phyloP scores from a whole-genome alignment of 169 alveolate species.

The Blepharisma undulans region DNA sequence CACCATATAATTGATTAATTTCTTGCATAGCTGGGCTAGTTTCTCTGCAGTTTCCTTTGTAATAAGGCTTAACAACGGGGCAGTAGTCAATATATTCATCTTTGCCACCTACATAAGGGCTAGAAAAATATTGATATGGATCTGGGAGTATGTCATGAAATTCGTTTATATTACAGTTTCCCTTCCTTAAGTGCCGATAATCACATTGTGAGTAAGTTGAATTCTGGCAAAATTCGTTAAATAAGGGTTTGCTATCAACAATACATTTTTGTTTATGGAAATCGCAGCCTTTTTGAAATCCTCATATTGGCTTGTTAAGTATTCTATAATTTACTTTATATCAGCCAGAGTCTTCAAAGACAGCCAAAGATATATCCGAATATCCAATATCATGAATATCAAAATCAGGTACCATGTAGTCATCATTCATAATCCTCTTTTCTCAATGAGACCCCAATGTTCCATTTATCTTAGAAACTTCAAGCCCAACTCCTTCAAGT shows the following conservation, averaged over 20 bases:
- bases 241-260: neutral
- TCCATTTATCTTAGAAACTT: constrained; percentile 40
- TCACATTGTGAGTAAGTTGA: neutral
- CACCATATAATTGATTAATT: neutral
- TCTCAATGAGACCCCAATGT: constrained; percentile 52
- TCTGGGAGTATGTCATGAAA: neutral
- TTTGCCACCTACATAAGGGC: constrained; percentile 13
- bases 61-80: neutral
- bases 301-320: neutral
- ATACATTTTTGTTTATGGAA: constrained; percentile 22
- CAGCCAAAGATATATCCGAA: constrained; percentile 57
- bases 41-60: constrained; percentile 30
- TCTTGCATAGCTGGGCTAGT: neutral
- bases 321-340: constrained; percentile 49
- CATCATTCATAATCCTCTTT: constrained; percentile 38
- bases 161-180: neutral
- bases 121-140: constrained; percentile 1
- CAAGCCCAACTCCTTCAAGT: constrained; percentile 49
- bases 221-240: neutral
- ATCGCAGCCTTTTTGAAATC: constrained; percentile 18
- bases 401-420: constrained; percentile 45
- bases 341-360: constrained; percentile 64
- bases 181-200: neutral
- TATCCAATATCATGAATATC: constrained; percentile 44
- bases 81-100: constrained; percentile 17